Base-by-base conservation (phyloP, 1,139 yeast species). In the Wickerhamiella infanticola region DNA sequence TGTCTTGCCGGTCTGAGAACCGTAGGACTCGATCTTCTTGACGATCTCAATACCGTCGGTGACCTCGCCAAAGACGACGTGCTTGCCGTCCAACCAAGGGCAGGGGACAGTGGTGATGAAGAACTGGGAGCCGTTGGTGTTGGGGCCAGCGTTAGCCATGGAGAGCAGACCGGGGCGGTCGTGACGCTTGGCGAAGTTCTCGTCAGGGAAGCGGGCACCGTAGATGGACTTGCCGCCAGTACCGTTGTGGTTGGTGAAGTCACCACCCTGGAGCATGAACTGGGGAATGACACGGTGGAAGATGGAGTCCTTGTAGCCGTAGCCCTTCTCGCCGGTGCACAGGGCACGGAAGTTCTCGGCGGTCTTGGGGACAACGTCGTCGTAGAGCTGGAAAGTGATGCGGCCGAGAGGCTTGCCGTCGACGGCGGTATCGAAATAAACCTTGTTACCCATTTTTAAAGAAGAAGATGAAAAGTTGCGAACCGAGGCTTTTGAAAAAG, bases 181-280 rank as follows among this genome's bases (percentile, higher is more conserved):
- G 79, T 88, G 97, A 65, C 65, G 81, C 75, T 73, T 76, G 69
- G 66, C 53, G 66, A 88, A 88, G 85, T 88, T 86, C 77, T 90
- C 97, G 64, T 90, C 97, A 53, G 93, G 80, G 70, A 90, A 90
- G 72, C 80, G 81, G 62, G 76, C 80, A 64, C 97, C 97, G 77
- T 90, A 90, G 78, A 90, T 90, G 59, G 96, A 85, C 75, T 86
- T 86, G 69, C 98, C 98, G 69, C 97, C 98, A 60, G 94, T 83
- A 69, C 98, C 96, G 54, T 65, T 63, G 61, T 58, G 65, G 62
- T 61, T 56, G 58, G 69, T 86, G 79, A 86, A 84, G 70, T 86
- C 97, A 79, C 98, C 98, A 72, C 97, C 97, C 74, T 90, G 98
- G 67, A 88, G 75, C 98, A 90, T 90, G 78, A 90, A 90, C 58